Evolutionary conservation across 1,139 yeast genomes (phyloP), one percentile per base, ranked within the genome.

Genomic region (Yamadazyma friedrichii): DNA sequence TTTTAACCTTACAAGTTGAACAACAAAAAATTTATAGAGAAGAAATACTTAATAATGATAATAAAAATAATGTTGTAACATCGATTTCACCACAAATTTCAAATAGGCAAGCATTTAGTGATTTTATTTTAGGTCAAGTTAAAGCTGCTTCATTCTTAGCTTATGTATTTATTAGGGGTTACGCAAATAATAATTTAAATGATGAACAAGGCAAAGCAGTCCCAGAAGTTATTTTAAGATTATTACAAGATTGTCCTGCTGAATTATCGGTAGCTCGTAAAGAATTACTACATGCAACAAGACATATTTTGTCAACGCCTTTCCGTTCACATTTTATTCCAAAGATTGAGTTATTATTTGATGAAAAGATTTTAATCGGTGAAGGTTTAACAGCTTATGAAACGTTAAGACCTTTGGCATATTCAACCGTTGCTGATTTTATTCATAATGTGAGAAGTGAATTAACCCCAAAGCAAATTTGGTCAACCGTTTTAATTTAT

Each of bases 111-210:
- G 84, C 88, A 0, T 93, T 84, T 62, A 87, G 94, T 46, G 98
- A 94, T 52, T 88, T 93, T 55, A 82, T 93, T 15, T 68, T 88
- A 32, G 94, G 96, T n/a, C 99, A 94, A 62, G 96, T 94, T 31
- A 94, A 94, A 60, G 96, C 98, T 1, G 94, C 96, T 41, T 88
- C 97, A 0, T 93, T 94, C 52, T 70, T 94, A 55, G 98, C 98
- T 0, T 94, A 91, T 59, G 89, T 91, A 2, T 83, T 84, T 49
- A 83, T 94, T 33, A 77, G 98, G 50, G 93, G 95, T 8, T 86
- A 84, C 54, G 82, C 95, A 1, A 76, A 80, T 27, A 82, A 81
- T 37, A 72, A 76, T 41, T 64, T 93, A 50, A 74, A 78, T 40
- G 73, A 74, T 11, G 82, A 80, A 45, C 88, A 87, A 45, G 78